Base-by-base conservation (phyloP, 305 asterid genomes). In the Plantago coronopus region DNA sequence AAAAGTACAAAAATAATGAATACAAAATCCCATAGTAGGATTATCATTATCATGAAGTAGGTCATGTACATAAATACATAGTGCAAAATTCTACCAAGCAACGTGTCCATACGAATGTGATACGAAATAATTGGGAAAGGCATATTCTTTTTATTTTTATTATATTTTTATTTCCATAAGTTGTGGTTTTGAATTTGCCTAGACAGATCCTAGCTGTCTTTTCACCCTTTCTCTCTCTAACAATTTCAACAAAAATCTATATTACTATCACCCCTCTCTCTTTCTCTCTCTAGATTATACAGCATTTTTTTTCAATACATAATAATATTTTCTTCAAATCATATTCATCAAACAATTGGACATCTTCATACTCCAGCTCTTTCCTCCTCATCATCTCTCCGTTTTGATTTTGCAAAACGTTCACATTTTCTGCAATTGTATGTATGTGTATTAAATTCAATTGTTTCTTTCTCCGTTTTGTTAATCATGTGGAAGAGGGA, bases 321-420 rank as follows among this genome's bases (percentile, higher is more conserved):
- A 21, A 47, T 17, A 48, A 18, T 19, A 48, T 18, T 2, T 49
- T 17, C 2, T 9, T 1, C 25, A 19, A 4, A 49, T 46, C 51
- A 3, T 19, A n/a, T 46, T 46, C 51, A n/a, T 47, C 53, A 47
- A 10, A 51, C 57, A 5, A 51, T 13, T 51, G 38, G 22, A 23
- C 57, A 51, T 2, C 20, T 21, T 23, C 22, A 37, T 49, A 45
- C 60, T 70, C 69, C 45, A 59, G 65, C 65, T 71, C 69, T 69
- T 69, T 68, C 38, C 67, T 68, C 38, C 31, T 38, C 61, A 31
- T 50, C 34, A 13, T 50, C 16, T 21, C 34, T 16, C 13, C 54
- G 2, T 11, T 11, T 21, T 50, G 7, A 25, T 1, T 50, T 20
- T 50, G 1, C 5, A 50, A n/a, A n/a, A n/a, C 8, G 37, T 29